phyloP scores from a whole-genome alignment of 2,329 filamentous ascomycete genomes.

The Trichophyton rubrum region DNA sequence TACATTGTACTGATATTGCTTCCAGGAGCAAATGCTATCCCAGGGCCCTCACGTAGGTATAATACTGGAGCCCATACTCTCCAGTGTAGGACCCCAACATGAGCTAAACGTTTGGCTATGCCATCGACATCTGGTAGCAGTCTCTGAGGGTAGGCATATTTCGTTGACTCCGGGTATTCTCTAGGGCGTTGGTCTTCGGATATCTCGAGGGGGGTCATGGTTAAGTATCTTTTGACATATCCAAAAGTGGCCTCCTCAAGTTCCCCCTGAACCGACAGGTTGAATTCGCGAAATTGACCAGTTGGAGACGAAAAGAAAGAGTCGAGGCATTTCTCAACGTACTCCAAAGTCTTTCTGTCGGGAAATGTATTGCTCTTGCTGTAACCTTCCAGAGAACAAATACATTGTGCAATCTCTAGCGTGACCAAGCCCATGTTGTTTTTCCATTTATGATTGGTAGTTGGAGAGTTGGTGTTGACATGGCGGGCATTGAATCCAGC shows the following conservation, averaged over 20 bases:
- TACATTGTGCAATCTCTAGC: constrained; percentile 31
- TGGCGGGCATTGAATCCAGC: neutral
- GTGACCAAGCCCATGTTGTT: constrained; percentile 28
- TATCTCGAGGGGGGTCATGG: constrained; percentile 33
- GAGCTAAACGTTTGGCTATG: constrained; percentile 65
- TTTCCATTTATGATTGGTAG: constrained; percentile 18
- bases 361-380: constrained; percentile 13
- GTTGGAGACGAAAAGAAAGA: constrained; percentile 25
- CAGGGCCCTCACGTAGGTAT: constrained; percentile 36
- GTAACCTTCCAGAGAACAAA: constrained; percentile 7
- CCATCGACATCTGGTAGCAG: constrained; percentile 25
- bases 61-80: constrained; percentile 69
- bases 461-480: neutral
- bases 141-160: constrained; percentile 15
- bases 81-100: constrained; percentile 80
- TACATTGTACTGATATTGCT: neutral
- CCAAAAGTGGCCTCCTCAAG: constrained; percentile 22
- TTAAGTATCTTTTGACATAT: constrained; percentile 27
- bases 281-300: constrained; percentile 24
- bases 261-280: constrained; percentile 23
- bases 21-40: neutral
- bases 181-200: constrained; percentile 30
- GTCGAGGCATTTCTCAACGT: constrained; percentile 25
- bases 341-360: constrained; percentile 23
- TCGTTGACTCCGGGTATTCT: constrained; percentile 12